phyloP scores from a whole-genome alignment of 805 yeast species.

The Ogataea trehaloabstinens region DNA sequence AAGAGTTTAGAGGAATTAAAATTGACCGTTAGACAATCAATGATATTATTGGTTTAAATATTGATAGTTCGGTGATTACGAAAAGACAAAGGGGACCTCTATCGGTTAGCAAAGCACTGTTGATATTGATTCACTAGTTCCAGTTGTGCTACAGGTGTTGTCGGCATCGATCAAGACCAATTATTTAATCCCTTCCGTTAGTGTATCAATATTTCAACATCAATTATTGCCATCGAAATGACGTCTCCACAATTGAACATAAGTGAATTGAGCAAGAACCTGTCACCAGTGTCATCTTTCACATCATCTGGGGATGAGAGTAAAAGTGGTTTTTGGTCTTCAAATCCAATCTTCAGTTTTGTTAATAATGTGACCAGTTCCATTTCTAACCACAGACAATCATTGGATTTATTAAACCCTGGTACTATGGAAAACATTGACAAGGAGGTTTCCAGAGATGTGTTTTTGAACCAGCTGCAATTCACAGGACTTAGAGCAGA shows the following conservation, averaged over 20 bases:
- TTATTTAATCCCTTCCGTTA: too few relatives aligned
- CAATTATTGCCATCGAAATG: slow-evolving; percentile 30
- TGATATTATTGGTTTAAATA: too few relatives aligned
- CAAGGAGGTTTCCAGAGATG: slow-evolving; percentile 93
- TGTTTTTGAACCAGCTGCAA: slow-evolving; percentile 81
- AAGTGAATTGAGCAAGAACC: slow-evolving; percentile 56
- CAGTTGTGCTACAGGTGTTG: too few relatives aligned
- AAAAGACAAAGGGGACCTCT: too few relatives aligned
- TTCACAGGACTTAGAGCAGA: slow-evolving; percentile 97
- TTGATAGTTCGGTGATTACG: too few relatives aligned
- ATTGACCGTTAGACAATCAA: too few relatives aligned
- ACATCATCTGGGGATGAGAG: slow-evolving; percentile 49
- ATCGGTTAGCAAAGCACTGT: too few relatives aligned
- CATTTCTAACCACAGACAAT: slow-evolving; percentile 72
- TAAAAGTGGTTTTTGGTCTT: slow-evolving; percentile 65
- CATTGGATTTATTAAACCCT: slow-evolving; percentile 83
- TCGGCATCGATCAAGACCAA: too few relatives aligned
- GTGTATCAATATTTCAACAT: too few relatives aligned
- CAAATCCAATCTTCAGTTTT: slow-evolving; percentile 80
- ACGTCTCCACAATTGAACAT: slow-evolving; percentile 37
- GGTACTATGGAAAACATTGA: slow-evolving; percentile 92
- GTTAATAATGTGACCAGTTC: slow-evolving; percentile 72
- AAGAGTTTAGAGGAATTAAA: slow-evolving; percentile 3
- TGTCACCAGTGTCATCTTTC: slow-evolving; percentile 59
- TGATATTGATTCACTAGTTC: too few relatives aligned